Base-by-base conservation (phyloP, 169 alveolate genomes). In the Cryptosporidium ubiquitum region DNA sequence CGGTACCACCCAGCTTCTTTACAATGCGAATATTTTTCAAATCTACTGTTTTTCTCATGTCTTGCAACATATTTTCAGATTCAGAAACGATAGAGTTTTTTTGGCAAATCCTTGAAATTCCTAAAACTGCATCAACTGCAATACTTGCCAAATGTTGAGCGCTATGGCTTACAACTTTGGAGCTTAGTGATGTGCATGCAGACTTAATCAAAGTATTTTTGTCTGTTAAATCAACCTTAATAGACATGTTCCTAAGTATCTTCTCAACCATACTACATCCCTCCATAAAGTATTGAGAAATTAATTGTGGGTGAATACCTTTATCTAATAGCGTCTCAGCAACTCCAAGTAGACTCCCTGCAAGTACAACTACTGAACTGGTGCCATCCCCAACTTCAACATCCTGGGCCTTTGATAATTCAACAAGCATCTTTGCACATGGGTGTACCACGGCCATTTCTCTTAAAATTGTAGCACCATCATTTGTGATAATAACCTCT, bases 331-430 rank as follows among this genome's bases (percentile, higher is more conserved):
- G 95, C 37, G 91, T 93, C 93, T 97, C 98, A 69, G 99, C 98
- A 68, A 97, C 98, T 31, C 94, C 96, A 49, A 99, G 95, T 44
- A 98, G 95, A 20, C 99, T 98, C 2, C 99, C 99, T 69, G 99
- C 99, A 42, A 98, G 92, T 60, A 99, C 99, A 66, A 98, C 99
- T 49, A 98, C 99, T 18, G 99, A 93, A 26, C 99, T 99, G 39
- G 99, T 99, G 39, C 99, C 99, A 86, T 99, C 99, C 9, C 99
- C 99, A 12, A 99, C 99, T 84, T 98, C 99, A 49, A 98, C 96
- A 92, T 99, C 99, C 94, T 99, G 99, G 31, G 99, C 97, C 94
- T 97, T 97, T 60, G 99, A 96, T 85, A 98, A 95, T 91, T 98
- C 99, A 68, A 97, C 99, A 73, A 98, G 92, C 99, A 97, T 98